Conservation (phyloP, 2,329 filamentous ascomycete genomes). For the Penicillium sp. region DNA sequence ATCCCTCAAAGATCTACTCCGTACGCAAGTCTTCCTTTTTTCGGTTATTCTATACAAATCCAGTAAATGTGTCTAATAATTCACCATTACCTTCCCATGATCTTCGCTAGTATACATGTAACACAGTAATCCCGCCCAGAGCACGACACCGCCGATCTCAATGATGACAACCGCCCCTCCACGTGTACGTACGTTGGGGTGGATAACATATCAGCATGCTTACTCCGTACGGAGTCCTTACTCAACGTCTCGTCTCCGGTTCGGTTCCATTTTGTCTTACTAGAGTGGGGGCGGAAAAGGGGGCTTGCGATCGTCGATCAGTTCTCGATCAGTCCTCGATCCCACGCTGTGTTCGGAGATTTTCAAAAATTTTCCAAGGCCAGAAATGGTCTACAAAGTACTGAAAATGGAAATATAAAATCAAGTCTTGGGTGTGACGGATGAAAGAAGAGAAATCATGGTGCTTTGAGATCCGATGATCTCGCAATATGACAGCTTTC, state of each 20-base stretch:
- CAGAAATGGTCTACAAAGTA: background rate
- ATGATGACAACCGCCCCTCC: background rate
- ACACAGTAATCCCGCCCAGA: background rate
- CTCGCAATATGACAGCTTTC: background rate
- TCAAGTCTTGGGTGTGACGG: background rate
- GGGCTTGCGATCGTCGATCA: background rate
- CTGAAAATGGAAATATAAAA: background rate
- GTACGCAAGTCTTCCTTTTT: background rate
- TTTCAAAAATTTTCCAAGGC: background rate
- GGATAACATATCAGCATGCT: background rate
- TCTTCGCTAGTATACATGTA: background rate
- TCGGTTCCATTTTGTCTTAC: background rate
- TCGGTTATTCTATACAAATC: background rate
- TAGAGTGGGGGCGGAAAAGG: background rate
- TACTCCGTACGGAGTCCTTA: background rate
- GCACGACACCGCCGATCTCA: constrained; percentile 4
- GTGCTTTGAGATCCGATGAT: background rate
- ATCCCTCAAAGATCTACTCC: background rate
- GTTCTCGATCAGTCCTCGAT: background rate
- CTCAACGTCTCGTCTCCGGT: background rate
- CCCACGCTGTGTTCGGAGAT: background rate
- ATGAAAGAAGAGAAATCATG: too few relatives aligned
- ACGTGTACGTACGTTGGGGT: background rate
- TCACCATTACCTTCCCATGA: background rate
- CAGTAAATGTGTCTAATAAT: background rate